Conservation (phyloP, 2,329 filamentous ascomycete genomes). For the Trichoderma arundinaceum region DNA sequence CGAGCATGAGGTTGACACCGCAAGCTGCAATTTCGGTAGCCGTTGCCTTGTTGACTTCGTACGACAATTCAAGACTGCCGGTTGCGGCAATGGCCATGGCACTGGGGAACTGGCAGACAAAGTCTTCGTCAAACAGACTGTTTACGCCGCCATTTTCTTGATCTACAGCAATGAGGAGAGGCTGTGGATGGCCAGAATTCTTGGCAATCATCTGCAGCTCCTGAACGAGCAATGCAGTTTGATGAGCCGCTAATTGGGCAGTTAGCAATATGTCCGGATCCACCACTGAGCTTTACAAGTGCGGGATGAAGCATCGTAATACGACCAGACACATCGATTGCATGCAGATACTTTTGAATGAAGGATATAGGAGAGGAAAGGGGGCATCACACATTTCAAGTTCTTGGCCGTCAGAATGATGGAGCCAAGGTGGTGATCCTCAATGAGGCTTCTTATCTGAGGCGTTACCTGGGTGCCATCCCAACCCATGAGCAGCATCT, state of each 20-base stretch:
- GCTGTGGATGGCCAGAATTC: constrained; percentile 86
- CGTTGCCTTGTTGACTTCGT: constrained; percentile 89
- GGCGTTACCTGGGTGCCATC: constrained; percentile 84
- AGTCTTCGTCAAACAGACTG: constrained; percentile 93
- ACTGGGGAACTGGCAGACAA: constrained; percentile 94
- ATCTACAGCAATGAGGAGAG: constrained; percentile 87
- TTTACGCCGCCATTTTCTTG: constrained; percentile 99
- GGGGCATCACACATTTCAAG: constrained; percentile 69
- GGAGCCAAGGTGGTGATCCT: constrained; percentile 85
- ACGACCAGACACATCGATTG: background rate
- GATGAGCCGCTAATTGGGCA: constrained; percentile 74
- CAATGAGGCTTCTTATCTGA: constrained; percentile 80
- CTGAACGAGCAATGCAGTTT: constrained; percentile 85
- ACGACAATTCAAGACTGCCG: constrained; percentile 81
- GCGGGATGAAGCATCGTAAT: background rate
- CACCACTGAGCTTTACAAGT: constrained; percentile 23
- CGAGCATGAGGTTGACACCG: constrained; percentile 94
- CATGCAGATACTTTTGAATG: background rate
- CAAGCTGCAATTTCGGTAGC: constrained; percentile 91
- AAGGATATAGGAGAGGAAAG: background rate
- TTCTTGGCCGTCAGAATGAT: constrained; percentile 86
- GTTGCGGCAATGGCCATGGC: constrained; percentile 97
- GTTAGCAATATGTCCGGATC: constrained; percentile 28
- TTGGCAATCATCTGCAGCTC: constrained; percentile 92
- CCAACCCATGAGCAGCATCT: constrained; percentile 84